These are phyloP conservation scores for Leccinum truebloodii DNA, from an alignment of 768 basidiomycete species.

Conservation along the genomic window DNA sequence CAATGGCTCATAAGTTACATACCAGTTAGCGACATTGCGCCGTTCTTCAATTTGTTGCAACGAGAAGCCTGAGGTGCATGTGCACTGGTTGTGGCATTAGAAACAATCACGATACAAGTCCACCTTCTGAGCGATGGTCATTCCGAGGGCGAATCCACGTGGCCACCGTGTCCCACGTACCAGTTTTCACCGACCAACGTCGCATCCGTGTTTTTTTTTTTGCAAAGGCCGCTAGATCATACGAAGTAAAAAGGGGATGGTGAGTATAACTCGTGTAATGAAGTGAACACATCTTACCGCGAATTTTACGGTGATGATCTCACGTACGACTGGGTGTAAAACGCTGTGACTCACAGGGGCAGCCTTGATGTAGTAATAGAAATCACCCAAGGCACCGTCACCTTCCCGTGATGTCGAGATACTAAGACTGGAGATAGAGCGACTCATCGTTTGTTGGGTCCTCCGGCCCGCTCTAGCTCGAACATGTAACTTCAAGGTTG, in stretches of 20 bases:
- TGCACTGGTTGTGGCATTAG: neutral
- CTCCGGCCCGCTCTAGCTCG: neutral
- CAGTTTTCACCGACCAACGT: neutral
- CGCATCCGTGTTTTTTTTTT: constrained; percentile 46
- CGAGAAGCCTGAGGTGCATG: neutral
- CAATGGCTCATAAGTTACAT: neutral
- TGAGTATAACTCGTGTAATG: constrained; percentile 6
- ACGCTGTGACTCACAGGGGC: neutral
- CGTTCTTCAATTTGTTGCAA: neutral
- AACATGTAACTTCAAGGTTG: neutral
- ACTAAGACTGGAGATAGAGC: neutral
- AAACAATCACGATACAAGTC: neutral
- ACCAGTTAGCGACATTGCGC: constrained; percentile 21
- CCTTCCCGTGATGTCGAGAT: constrained; percentile 10
- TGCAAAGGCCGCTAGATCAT: constrained; percentile 46
- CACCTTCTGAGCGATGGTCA: neutral
- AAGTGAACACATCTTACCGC: neutral
- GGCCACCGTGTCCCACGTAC: neutral
- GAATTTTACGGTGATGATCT: neutral
- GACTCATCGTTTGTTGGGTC: neutral
- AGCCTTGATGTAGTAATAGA: neutral
- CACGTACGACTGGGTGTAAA: neutral
- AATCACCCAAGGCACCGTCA: constrained; percentile 2
- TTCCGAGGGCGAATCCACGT: neutral
- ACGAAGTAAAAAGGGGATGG: neutral